Conservation (phyloP, 805 yeast genomes). For the Candida stauntonica region DNA sequence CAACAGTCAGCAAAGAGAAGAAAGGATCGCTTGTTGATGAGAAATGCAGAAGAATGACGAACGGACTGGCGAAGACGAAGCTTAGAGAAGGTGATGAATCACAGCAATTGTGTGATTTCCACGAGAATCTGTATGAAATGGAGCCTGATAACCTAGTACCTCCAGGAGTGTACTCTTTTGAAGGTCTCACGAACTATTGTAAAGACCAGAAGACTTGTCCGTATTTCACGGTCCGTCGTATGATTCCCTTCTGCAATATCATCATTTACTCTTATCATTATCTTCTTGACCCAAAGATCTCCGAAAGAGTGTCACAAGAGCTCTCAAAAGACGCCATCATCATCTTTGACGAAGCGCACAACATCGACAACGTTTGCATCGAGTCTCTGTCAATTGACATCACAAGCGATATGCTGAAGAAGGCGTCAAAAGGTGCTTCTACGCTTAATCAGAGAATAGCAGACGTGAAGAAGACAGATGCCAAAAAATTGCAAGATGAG, state of each 20-base stretch:
- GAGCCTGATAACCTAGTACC: conserved; percentile 91
- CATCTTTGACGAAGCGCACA: conserved; percentile 98
- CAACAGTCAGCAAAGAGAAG: conserved; percentile 78
- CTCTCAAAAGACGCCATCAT: conserved; percentile 89
- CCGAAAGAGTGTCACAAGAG: conserved; percentile 90
- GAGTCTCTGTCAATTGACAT: conserved; percentile 89
- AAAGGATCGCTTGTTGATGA: conserved; percentile 95
- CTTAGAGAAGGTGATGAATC: conserved; percentile 49
- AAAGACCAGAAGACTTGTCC: conserved; percentile 84
- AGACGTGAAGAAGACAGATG: conserved; percentile 76
- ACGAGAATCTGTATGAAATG: conserved; percentile 79
- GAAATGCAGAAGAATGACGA: conserved; percentile 90
- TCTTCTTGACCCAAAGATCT: conserved; percentile 92
- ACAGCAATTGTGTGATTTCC: conserved; percentile 72
- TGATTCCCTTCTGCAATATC: conserved; percentile 92
- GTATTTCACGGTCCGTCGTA: conserved; percentile 94
- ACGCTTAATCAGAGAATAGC: conserved; percentile 78
- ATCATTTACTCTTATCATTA: conserved; percentile 96
- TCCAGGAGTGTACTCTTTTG: conserved; percentile 92
- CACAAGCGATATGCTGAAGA: conserved; percentile 82
- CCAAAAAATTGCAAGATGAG: conserved; percentile 81
- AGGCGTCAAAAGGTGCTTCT: conserved; percentile 84
- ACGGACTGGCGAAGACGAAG: conserved; percentile 75
- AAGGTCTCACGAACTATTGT: conserved; percentile 72
- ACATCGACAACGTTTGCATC: conserved; percentile 97